Evolutionary conservation across 441 rosid species (phyloP).

Genomic region (Bocquillonia castaneifolia): DNA sequence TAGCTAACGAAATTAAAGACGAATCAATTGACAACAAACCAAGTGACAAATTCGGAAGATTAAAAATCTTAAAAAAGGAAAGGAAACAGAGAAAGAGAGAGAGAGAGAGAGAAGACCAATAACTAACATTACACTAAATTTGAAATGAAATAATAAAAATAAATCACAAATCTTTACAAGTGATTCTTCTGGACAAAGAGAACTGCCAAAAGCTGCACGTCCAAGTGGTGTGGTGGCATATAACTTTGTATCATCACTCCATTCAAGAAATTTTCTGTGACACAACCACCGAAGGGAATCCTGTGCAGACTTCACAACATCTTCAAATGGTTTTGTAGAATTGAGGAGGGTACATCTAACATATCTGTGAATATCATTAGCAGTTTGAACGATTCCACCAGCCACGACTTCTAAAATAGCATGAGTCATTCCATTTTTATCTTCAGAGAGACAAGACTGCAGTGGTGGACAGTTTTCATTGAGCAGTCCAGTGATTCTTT

Average conservation of each 20-base stretch:
- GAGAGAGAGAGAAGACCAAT: background rate
- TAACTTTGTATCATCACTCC: slow-evolving; percentile 92
- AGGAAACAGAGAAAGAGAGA: background rate
- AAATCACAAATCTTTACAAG: slow-evolving; percentile 47
- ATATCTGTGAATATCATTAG: slow-evolving; percentile 87
- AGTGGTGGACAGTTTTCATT: slow-evolving; percentile 82
- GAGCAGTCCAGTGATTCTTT: slow-evolving; percentile 72
- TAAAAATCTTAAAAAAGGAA: background rate
- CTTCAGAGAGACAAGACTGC: slow-evolving; percentile 96
- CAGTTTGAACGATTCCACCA: slow-evolving; percentile 96
- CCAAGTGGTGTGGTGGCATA: slow-evolving; percentile 93
- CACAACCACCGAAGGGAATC: slow-evolving; percentile 99
- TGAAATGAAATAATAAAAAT: slow-evolving; percentile 14
- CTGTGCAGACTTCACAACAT: slow-evolving; percentile 96
- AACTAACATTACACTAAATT: background rate
- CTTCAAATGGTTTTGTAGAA: slow-evolving; percentile 86
- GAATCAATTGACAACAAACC: slow-evolving; percentile 15
- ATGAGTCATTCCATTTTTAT: slow-evolving; percentile 99
- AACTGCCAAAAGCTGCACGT: slow-evolving; percentile 97
- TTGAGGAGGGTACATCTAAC: slow-evolving; percentile 97
- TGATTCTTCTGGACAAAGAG: slow-evolving; percentile 98
- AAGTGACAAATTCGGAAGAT: slow-evolving; percentile 8
- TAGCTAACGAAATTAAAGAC: slow-evolving; percentile 4
- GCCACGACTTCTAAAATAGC: slow-evolving; percentile 99
- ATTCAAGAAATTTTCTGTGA: slow-evolving; percentile 80